Percentiles rank a stretch among this genome's conserved stretches.
Evolutionary conservation across 768 basidiomycete genomes (phyloP).

Genomic region (Vararia minispora): DNA sequence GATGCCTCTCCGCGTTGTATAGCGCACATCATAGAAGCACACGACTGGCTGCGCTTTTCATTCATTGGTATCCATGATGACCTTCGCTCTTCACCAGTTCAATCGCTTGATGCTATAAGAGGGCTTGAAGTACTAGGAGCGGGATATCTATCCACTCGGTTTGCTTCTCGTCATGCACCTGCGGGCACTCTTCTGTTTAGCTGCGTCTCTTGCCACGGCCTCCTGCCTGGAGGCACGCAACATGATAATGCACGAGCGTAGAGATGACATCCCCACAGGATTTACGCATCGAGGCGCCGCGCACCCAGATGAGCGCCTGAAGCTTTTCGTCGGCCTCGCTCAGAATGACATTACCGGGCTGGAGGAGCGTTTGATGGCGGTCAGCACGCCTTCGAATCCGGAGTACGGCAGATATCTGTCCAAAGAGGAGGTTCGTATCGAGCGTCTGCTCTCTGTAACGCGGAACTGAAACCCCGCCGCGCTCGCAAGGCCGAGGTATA

Average conservation of each 20-base stretch:
- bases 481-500: not conserved
- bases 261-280: not conserved
- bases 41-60: too few relatives aligned
- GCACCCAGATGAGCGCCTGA: not conserved
- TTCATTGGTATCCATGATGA: too few relatives aligned
- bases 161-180: too few relatives aligned
- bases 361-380: constrained; percentile 6
- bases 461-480: not conserved
- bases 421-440: constrained; percentile 15
- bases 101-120: too few relatives aligned
- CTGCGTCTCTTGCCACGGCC: not conserved
- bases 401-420: constrained; percentile 14
- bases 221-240: not conserved
- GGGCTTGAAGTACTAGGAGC: too few relatives aligned
- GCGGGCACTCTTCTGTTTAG: too few relatives aligned
- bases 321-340: not conserved
- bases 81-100: too few relatives aligned
- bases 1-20: too few relatives aligned
- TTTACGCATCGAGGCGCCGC: not conserved
- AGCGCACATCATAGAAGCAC: too few relatives aligned
- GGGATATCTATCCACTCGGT: too few relatives aligned
- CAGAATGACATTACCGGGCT: constrained; percentile 1
- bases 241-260: not conserved
- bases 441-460: not conserved
- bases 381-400: constrained; percentile 15